Evolutionary conservation across 805 yeast genomes (phyloP).

Genomic region (Kregervanrija fluxuum): DNA sequence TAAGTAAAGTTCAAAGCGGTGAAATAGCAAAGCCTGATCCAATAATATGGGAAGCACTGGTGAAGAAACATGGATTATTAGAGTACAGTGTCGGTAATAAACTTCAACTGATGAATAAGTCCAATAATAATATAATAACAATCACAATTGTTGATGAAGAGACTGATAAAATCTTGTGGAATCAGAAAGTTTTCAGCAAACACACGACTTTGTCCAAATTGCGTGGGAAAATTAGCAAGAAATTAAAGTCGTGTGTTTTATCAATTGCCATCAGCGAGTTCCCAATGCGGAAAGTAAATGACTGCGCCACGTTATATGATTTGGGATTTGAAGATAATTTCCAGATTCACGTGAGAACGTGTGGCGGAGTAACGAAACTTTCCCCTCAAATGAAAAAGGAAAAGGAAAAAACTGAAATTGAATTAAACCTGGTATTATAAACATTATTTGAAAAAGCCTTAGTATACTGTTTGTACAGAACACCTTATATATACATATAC

Average conservation of each 20-base stretch:
- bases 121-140: neutral
- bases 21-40: constrained; percentile 2
- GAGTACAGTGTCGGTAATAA: neutral
- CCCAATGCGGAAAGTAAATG: too few relatives aligned
- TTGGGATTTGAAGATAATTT: too few relatives aligned
- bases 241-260: constrained; percentile 17
- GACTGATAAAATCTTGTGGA: constrained; percentile 5
- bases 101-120: neutral
- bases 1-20: constrained; percentile 36
- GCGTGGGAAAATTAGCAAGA: constrained; percentile 24
- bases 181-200: constrained; percentile 20
- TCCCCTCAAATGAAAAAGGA: too few relatives aligned
- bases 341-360: too few relatives aligned
- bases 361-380: too few relatives aligned
- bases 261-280: too few relatives aligned
- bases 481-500: neutral
- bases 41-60: constrained; percentile 38
- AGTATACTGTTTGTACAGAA: constrained; percentile 7
- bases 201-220: constrained; percentile 32
- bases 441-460: too few relatives aligned
- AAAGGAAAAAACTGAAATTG: too few relatives aligned
- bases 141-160: neutral
- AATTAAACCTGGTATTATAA: too few relatives aligned
- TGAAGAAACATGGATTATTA: constrained; percentile 28
- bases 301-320: too few relatives aligned